Evolutionary conservation across 768 basidiomycete species (phyloP).

Genomic region (Filobasidium floriforme): DNA sequence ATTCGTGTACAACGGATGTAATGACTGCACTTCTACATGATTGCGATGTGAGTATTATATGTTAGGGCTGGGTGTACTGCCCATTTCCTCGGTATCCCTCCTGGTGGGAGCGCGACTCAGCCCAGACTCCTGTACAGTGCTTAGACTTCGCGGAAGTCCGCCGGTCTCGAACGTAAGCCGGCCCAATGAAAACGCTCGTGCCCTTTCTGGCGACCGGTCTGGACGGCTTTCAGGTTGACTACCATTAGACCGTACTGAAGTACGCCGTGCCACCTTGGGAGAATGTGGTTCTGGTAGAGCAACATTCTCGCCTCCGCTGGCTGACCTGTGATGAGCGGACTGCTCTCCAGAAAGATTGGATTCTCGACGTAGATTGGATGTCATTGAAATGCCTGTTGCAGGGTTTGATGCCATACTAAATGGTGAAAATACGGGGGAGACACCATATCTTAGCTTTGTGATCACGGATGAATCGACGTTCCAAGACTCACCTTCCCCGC

Average conservation of each 20-base stretch:
- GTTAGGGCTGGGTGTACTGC: too few relatives aligned
- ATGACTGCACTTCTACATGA: too few relatives aligned
- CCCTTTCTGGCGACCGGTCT: neutral
- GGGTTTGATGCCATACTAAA: neutral
- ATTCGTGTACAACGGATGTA: too few relatives aligned
- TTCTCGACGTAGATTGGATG: neutral
- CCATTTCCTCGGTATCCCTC: neutral
- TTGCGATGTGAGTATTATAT: too few relatives aligned
- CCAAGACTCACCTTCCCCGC: conserved; percentile 14
- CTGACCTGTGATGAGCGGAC: neutral
- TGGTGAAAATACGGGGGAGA: neutral
- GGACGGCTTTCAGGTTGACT: neutral
- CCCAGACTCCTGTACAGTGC: conserved; percentile 16
- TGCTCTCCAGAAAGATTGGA: neutral
- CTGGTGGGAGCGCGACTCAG: conserved; percentile 16
- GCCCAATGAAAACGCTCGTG: neutral
- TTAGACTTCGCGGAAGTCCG: conserved; percentile 15
- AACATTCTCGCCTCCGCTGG: neutral
- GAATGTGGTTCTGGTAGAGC: neutral
- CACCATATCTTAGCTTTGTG: neutral
- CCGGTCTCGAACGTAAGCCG: neutral
- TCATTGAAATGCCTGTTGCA: neutral
- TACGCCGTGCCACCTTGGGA: neutral
- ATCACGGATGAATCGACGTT: neutral
- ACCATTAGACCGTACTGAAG: neutral